Conservation (phyloP, 495 filamentous ascomycete species). For the Hypoxylon crocopeplum region DNA sequence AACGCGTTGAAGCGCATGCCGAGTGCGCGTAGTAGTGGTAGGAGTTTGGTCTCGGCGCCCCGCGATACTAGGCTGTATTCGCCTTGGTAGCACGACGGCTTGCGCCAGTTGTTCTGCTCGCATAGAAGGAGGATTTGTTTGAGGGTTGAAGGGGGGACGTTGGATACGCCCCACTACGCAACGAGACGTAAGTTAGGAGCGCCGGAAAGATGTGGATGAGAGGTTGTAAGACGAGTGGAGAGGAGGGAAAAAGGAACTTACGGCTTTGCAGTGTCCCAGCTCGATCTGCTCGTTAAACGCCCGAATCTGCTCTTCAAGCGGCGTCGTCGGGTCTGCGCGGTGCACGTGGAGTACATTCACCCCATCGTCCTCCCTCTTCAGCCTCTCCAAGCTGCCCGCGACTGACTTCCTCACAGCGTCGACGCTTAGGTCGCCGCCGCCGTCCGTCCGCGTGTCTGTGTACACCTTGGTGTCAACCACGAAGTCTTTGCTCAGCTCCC, state of each 20-base stretch:
- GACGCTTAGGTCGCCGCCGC: slow-evolving; percentile 24
- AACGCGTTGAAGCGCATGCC: slow-evolving; percentile 58
- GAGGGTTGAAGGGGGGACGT: slow-evolving; percentile 44
- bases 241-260: slow-evolving; percentile 3
- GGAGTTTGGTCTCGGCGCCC: slow-evolving; percentile 41
- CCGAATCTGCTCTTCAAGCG: slow-evolving; percentile 42
- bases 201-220: too few relatives aligned
- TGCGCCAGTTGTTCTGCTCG: slow-evolving; percentile 46
- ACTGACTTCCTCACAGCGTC: slow-evolving; percentile 18
- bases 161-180: slow-evolving; percentile 54
- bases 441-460: slow-evolving; percentile 32
- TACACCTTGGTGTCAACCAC: slow-evolving; percentile 53
- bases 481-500: slow-evolving; percentile 40
- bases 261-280: slow-evolving; percentile 33
- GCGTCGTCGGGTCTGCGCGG: slow-evolving; percentile 42
- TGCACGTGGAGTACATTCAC: slow-evolving; percentile 44
- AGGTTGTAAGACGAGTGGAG: background rate
- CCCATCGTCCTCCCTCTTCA: slow-evolving; percentile 14
- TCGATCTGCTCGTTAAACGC: slow-evolving; percentile 44
- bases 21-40: slow-evolving; percentile 57
- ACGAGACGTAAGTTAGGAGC: too few relatives aligned
- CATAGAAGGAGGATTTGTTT: slow-evolving; percentile 45
- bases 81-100: slow-evolving; percentile 52
- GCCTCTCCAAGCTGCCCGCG: slow-evolving; percentile 21
- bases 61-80: slow-evolving; percentile 51